A percentile compares a stretch with the other conserved stretches of the same genome.
Conservation (phyloP, 768 basidiomycete species). For the Strobilomyces echinocephalus region DNA sequence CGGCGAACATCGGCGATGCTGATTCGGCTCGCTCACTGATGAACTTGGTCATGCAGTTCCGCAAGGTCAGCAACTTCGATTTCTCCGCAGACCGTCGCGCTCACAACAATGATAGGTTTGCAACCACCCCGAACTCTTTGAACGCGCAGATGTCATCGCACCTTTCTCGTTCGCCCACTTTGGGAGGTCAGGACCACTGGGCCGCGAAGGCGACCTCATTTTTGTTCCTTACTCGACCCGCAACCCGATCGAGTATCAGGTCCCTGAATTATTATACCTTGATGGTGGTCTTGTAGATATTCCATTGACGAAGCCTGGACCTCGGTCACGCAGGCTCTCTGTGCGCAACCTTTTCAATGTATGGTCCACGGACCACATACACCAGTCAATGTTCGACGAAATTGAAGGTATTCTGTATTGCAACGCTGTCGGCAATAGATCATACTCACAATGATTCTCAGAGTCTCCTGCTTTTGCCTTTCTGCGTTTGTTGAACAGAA, state of each 20-base stretch:
- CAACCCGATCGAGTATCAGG: conserved; percentile 74
- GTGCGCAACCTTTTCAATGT: conserved; percentile 77
- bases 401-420: conserved; percentile 43
- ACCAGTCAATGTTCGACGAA: conserved; percentile 58
- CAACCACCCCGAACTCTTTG: conserved; percentile 97
- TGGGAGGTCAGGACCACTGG: conserved; percentile 74
- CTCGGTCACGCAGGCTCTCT: conserved; percentile 49
- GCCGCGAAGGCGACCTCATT: conserved; percentile 83
- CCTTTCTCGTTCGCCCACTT: conserved; percentile 88
- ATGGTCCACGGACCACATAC: conserved; percentile 83
- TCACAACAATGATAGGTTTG: conserved; percentile 58
- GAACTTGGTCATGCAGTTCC: conserved; percentile 99
- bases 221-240: conserved; percentile 79
- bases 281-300: conserved; percentile 71
- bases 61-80: conserved; percentile 58
- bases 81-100: conserved; percentile 1
- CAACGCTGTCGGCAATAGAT: not conserved
- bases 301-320: conserved; percentile 50
- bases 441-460: conserved; percentile 21
- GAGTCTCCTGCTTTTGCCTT: conserved; percentile 69
- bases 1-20: conserved; percentile 84
- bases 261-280: conserved; percentile 74
- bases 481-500: conserved; percentile 59
- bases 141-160: conserved; percentile 91
- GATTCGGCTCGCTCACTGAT: conserved; percentile 92